Conservation (phyloP, 108 stramenopile species). For the Pinguiococcus pyrenoidosus region DNA sequence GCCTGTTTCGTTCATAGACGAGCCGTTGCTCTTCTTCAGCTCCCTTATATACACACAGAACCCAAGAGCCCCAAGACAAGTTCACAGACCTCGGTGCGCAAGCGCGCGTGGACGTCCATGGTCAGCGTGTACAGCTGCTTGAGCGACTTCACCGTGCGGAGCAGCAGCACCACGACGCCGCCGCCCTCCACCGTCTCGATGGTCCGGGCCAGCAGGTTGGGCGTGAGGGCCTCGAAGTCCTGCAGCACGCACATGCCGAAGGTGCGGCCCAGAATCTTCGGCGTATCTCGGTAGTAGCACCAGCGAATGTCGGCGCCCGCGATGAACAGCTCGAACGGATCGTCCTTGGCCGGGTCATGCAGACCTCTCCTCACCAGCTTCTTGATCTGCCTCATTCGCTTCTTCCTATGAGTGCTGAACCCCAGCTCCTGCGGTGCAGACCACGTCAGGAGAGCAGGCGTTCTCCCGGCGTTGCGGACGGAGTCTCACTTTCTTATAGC, state of each 20-base stretch:
- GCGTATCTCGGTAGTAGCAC: conserved; percentile 97
- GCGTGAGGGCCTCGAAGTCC: conserved; percentile 96
- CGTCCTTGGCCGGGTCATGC: conserved; percentile 40
- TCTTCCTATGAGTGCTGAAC: conserved; percentile 67
- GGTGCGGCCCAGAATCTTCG: conserved; percentile 85
- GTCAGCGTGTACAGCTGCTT: conserved; percentile 90
- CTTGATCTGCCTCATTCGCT: conserved; percentile 92
- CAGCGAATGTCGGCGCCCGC: conserved; percentile 81
- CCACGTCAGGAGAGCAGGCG: background rate
- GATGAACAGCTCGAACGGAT: conserved; percentile 97
- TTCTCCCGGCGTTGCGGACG: background rate
- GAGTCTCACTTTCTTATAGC: conserved; percentile 72
- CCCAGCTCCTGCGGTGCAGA: conserved; percentile 59
- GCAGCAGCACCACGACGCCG: conserved; percentile 83
- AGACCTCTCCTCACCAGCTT: conserved; percentile 64
- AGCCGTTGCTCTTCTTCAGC: no score
- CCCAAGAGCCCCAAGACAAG: no score
- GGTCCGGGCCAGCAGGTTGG: conserved; percentile 92
- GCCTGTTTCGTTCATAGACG: no score
- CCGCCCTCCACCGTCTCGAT: conserved; percentile 96
- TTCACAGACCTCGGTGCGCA: conserved; percentile 68
- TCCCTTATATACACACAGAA: no score
- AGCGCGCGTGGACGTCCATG: conserved; percentile 96
- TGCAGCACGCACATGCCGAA: conserved; percentile 89
- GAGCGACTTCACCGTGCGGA: conserved; percentile 79